Conservation (phyloP, 352 stramenopile species). For the Globisporangium yorkense region DNA sequence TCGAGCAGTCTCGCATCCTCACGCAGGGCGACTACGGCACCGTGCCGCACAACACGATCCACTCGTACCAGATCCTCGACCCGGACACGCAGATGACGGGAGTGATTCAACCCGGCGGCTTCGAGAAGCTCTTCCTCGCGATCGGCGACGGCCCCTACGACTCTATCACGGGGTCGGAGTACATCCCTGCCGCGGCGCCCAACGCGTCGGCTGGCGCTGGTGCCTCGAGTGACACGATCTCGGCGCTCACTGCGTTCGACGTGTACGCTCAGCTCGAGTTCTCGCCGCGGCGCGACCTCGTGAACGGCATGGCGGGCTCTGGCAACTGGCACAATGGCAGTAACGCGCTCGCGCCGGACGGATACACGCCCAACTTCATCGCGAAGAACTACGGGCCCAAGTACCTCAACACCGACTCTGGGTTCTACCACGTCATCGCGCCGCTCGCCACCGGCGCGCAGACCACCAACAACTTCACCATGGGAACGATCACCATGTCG, state of each 20-base stretch:
- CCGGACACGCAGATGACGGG: slow-evolving; percentile 53
- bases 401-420: slow-evolving; percentile 47
- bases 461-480: slow-evolving; percentile 51
- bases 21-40: slow-evolving; percentile 47
- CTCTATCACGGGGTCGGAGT: slow-evolving; percentile 36
- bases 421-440: slow-evolving; percentile 44
- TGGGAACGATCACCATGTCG: slow-evolving; percentile 48
- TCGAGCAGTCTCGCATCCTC: slow-evolving; percentile 40
- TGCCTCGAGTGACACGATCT: slow-evolving; percentile 26
- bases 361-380: slow-evolving; percentile 41
- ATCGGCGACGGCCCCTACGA: slow-evolving; percentile 36
- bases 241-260: slow-evolving; percentile 34
- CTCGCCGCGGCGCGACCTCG: slow-evolving; percentile 29
- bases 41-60: slow-evolving; percentile 53
- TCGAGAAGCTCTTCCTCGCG: slow-evolving; percentile 48
- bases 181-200: slow-evolving; percentile 26
- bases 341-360: slow-evolving; percentile 36
- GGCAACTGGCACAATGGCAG: slow-evolving; percentile 50
- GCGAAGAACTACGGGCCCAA: slow-evolving; percentile 53
- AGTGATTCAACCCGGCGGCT: slow-evolving; percentile 45
- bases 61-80: slow-evolving; percentile 50
- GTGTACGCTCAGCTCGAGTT: slow-evolving; percentile 43
- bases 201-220: slow-evolving; percentile 26
- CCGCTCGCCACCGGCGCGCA: slow-evolving; percentile 37
- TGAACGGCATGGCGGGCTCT: slow-evolving; percentile 33